Conservation (phyloP, 116 monocot genomes). For the Zostera marina region DNA sequence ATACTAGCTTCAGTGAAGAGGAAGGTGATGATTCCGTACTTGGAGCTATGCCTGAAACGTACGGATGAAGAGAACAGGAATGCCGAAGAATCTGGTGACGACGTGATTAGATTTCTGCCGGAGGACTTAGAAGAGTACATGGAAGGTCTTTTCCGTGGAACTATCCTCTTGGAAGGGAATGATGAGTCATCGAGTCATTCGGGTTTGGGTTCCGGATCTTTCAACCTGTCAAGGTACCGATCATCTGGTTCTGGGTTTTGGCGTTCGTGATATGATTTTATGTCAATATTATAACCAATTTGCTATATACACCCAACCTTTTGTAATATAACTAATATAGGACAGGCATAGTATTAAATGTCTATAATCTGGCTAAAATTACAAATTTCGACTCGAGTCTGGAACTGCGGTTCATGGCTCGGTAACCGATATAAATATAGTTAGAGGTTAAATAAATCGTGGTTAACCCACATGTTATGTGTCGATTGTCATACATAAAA, state of each 20-base stretch:
- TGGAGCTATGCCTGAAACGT: constrained; percentile 8
- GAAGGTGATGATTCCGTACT: constrained; percentile 22
- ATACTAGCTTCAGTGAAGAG: constrained; percentile 10
- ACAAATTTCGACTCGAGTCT: too few species aligned
- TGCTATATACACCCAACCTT: too few species aligned
- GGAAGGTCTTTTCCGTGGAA: constrained; percentile 14
- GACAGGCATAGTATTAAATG: too few species aligned
- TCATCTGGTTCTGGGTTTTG: not conserved
- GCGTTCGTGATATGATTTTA: not conserved
- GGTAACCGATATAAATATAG: too few species aligned
- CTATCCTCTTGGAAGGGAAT: not conserved
- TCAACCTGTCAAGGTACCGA: not conserved
- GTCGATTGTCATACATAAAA: too few species aligned
- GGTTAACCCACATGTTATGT: too few species aligned
- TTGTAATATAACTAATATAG: too few species aligned
- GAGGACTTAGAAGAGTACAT: constrained; percentile 19
- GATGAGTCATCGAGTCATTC: not conserved
- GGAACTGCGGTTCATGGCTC: too few species aligned
- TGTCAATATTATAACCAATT: too few species aligned
- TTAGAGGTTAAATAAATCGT: too few species aligned
- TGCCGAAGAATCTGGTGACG: not conserved
- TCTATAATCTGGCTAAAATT: too few species aligned
- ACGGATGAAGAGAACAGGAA: not conserved
- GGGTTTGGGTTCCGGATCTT: not conserved
- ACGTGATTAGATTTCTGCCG: constrained; percentile 12